Percentiles rank a stretch among this genome's conserved stretches.
These are phyloP conservation scores for Podosphaera leucotricha DNA, from an alignment of 2,329 filamentous ascomycete genomes.

Conservation along the genomic window DNA sequence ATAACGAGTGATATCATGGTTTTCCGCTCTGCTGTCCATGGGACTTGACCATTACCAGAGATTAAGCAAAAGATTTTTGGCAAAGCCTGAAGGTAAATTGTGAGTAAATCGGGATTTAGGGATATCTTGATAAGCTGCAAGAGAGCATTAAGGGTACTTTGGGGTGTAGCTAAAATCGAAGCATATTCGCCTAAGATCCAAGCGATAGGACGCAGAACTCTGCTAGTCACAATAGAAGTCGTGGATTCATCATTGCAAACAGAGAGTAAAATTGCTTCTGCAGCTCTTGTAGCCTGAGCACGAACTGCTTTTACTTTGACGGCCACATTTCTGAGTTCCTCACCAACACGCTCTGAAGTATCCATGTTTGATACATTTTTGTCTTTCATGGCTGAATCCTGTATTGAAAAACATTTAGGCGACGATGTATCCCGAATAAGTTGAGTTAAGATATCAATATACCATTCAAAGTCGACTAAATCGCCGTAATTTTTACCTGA, in stretches of 20 bases:
- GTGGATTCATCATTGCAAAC: constrained; percentile 30
- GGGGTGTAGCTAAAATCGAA: constrained; percentile 41
- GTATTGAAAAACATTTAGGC: constrained; percentile 17
- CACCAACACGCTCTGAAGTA: constrained; percentile 50
- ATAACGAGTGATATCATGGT: constrained; percentile 54
- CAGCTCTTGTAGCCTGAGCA: constrained; percentile 55
- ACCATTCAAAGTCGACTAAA: constrained; percentile 88
- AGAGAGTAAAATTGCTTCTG: constrained; percentile 47
- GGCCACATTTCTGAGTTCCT: constrained; percentile 70
- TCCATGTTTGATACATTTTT: constrained; percentile 11
- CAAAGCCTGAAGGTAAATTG: constrained; percentile 59
- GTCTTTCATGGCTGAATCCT: constrained; percentile 2
- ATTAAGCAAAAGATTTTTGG: constrained; percentile 65
- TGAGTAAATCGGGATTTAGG: constrained; percentile 39
- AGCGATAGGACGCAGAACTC: constrained; percentile 49
- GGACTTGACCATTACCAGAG: constrained; percentile 35
- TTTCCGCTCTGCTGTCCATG: constrained; percentile 53
- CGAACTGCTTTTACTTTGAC: constrained; percentile 77
- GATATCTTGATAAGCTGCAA: constrained; percentile 37
- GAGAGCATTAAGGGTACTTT: constrained; percentile 49
- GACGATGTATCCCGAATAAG: constrained; percentile 47
- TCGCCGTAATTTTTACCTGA: constrained; percentile 70
- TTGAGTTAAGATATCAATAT: constrained; percentile 72
- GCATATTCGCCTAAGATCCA: constrained; percentile 86
- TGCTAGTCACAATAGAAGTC: constrained; percentile 31